Percentiles rank a stretch among this genome's conserved stretches.
Conservation (phyloP, 345 rosid species). For the Dimocarpus longan region DNA sequence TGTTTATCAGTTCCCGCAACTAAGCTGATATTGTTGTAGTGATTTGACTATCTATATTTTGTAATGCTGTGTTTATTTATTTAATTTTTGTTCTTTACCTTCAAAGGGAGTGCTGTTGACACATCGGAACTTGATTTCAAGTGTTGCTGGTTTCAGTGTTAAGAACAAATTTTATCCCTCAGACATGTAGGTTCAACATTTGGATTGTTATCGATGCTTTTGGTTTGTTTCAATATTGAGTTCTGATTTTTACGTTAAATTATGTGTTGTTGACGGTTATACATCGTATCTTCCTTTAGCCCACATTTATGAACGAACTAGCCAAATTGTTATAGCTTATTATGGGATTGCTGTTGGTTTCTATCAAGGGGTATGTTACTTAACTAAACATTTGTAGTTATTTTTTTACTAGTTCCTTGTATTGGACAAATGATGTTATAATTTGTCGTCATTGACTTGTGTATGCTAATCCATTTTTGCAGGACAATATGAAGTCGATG, state of each 20-base stretch:
- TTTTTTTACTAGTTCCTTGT: too few relatives aligned
- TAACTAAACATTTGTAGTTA: slow-evolving; percentile 11
- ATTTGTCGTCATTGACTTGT: background rate
- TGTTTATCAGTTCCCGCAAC: slow-evolving; percentile 25
- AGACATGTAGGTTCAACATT: slow-evolving; percentile 46
- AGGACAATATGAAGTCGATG: slow-evolving; percentile 81
- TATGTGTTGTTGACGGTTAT: slow-evolving; percentile 48
- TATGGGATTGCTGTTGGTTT: slow-evolving; percentile 77
- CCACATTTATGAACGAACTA: slow-evolving; percentile 82
- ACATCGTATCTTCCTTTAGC: slow-evolving; percentile 94
- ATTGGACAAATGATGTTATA: too few relatives aligned
- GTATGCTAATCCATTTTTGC: slow-evolving; percentile 27
- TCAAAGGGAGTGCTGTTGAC: slow-evolving; percentile 60
- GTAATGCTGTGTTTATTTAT: slow-evolving; percentile 13
- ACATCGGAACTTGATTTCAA: too few relatives aligned
- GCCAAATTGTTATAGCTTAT: slow-evolving; percentile 61
- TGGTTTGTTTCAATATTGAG: too few relatives aligned
- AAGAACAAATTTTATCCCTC: too few relatives aligned
- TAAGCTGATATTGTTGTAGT: slow-evolving; percentile 16
- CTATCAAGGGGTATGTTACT: slow-evolving; percentile 81
- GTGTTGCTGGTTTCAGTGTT: too few relatives aligned
- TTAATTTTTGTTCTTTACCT: slow-evolving; percentile 12
- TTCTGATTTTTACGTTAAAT: slow-evolving; percentile 9
- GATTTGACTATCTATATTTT: background rate
- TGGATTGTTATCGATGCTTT: background rate